Base-by-base conservation (phyloP, 495 filamentous ascomycete species). In the Amorphotheca resinae region DNA sequence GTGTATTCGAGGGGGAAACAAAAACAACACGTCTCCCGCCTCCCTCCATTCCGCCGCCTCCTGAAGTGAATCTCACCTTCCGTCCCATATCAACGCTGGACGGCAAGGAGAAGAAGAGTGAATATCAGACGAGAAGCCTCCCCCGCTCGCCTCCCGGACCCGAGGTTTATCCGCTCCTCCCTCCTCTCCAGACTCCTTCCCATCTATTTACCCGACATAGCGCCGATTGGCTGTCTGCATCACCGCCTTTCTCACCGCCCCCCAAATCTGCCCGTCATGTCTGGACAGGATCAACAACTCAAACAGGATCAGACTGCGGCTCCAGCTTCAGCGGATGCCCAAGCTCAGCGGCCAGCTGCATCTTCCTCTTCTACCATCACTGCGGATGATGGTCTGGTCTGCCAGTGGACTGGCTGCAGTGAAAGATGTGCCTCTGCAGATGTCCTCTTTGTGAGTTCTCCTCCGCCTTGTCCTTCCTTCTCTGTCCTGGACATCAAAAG, bases 381-480 rank as follows among this genome's bases (percentile, higher is more conserved):
- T n/a, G 33, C 43, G 9, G 72, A 76, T 40, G 78, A 87, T 52
- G 75, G 77, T 46, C 70, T 93, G 17, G 62, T 72, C 4, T 98
- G 89, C 58, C 82, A 87, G 62, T 98, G 89, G 89, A 70, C 76
- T 31, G 76, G 77, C 42, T 98, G 89, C 57, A 71, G 72, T 42
- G 87, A 98, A 58, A 79, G 83, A 49, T 87, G 81, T 55, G 64
- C 73, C 33, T 78, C 77, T 9, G 76, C 89, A 14, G 88, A 95
- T 56, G 62, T 72, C 41, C 84, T 98, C 52, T 98, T 95, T 63
- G 89, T 96, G 77, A 70, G 87, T 69, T n/a, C 1, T 14, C 31
- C n/a, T n/a, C n/a, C n/a, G n/a, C n/a, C n/a, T 42, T 33, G 35
- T n/a, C n/a, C n/a, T n/a, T n/a, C n/a, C n/a, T n/a, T n/a, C n/a